Evolutionary conservation across 768 basidiomycete species (phyloP).

Genomic region (Lactifluus pinguis): DNA sequence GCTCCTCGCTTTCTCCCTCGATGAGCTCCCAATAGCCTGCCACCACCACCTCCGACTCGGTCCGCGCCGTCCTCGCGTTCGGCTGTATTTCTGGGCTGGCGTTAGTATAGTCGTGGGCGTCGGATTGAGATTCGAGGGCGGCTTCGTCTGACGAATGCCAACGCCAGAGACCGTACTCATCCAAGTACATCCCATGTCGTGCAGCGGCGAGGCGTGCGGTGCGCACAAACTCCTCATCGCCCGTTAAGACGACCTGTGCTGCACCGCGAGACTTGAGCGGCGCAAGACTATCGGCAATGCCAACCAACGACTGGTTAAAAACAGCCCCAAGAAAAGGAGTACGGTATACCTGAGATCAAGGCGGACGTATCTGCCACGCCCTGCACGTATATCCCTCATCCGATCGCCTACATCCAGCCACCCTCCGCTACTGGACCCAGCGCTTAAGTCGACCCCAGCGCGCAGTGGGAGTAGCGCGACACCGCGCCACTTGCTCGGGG

Average conservation of each 20-base stretch:
- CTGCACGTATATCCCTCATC: slow-evolving; percentile 20
- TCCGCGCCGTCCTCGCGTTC: neutral
- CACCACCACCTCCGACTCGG: too few relatives aligned
- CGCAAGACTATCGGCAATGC: slow-evolving; percentile 28
- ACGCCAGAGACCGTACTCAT: slow-evolving; percentile 58
- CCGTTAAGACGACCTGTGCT: slow-evolving; percentile 46
- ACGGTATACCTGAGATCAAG: slow-evolving; percentile 23
- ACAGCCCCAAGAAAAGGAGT: neutral
- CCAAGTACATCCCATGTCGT: slow-evolving; percentile 39
- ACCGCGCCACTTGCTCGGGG: slow-evolving; percentile 41
- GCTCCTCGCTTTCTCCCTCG: slow-evolving; percentile 15
- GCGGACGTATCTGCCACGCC: slow-evolving; percentile 22
- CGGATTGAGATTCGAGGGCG: neutral
- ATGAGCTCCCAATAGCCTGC: slow-evolving; percentile 17
- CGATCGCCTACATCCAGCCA: slow-evolving; percentile 27
- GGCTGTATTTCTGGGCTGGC: neutral
- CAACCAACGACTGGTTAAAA: neutral
- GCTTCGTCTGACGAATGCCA: slow-evolving; percentile 30
- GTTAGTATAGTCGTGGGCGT: neutral
- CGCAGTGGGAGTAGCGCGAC: slow-evolving; percentile 39
- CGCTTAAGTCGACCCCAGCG: neutral
- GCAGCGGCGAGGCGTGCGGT: slow-evolving; percentile 36
- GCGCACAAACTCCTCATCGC: slow-evolving; percentile 41
- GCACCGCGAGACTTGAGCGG: slow-evolving; percentile 44
- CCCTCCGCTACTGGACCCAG: neutral